Evolutionary conservation across 805 yeast genomes (phyloP), one percentile per base, ranked within the genome.

Genomic region (Teunomyces funiuensis): DNA sequence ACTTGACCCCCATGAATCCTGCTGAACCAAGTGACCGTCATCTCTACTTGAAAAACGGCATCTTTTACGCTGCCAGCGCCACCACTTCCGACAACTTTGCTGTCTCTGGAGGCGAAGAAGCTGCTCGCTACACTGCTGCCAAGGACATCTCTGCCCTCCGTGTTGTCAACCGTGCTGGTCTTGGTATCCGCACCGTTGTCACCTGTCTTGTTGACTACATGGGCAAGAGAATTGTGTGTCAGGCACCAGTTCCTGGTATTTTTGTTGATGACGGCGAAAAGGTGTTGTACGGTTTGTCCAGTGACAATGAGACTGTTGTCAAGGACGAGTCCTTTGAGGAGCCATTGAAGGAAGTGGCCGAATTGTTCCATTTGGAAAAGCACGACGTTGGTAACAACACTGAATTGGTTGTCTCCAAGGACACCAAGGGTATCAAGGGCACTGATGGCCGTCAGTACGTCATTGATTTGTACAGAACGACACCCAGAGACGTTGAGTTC

Each of bases 241-340:
- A 91, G 69, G 87, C 96, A 10, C 96, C 97, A 9, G 95, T 91
- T 33, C 99, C 99, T 11, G 98, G 98, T 45, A 79, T 85, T 42
- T 83, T 85, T 61, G 69, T 63, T 29, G 75, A 65, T 28, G 66
- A 69, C 20, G 74, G 67, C 37, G 61, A 58, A 13, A 79, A 76
- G 55, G 85, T 88, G 37, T 74, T 72, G 7, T 88, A 90, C 57
- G 98, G 98, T 41, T 74, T 72, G 38, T 79, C 83, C 33, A 88
- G 85, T 44, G 85, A 77, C 43, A 70, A 68, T 13, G 65, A 72
- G 10, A 63, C 66, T 29, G 65, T 87, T 40, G 69, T 73, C 26
- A 63, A 71, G 30, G 79, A 79, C 50, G 66, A 66, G 13, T 68
- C 71, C 11, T 85, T 88, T 51, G 79, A 68, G 29, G 67, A 73